Base-by-base conservation (phyloP, 2,329 filamentous ascomycete genomes). In the Cytospora schulzeri region DNA sequence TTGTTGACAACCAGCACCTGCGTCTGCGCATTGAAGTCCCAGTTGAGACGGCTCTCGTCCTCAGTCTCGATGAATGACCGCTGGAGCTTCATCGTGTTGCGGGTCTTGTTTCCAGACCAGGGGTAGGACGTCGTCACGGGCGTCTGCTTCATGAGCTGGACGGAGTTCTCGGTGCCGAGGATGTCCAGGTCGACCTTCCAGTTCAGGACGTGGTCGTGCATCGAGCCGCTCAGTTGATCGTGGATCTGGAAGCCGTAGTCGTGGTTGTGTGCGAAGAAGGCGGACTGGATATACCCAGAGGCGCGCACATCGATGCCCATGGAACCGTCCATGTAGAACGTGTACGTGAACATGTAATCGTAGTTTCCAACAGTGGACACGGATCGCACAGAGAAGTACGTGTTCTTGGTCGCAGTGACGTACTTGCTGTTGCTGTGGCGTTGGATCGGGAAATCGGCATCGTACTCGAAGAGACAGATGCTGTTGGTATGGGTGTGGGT, bases 141-240 rank as follows among this genome's bases (percentile, higher is more conserved):
- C 2, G 76, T 73, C 64, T 76, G 72, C 53, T 71, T 71, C 64
- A 76, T 71, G 31, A 76, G 71, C 63, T 78, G 60, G 54, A 83
- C 70, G 4, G 77, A 80, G 71, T 84, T 85, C 45, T 74, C 72
- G 1, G 74, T 78, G 19, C 81, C 83, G 9, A 78, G 73, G 35
- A 85, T 77, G 68, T 85, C 83, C 28, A 85, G 75, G 70, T 85
- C 83, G 53, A 78, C 78, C 69, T 85, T 85, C 75, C 80, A 85
- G 68, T 81, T 84, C 45, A 85, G 69, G 0, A 85, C 81, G 68
- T 86, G 83, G 70, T 85, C 81, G 70, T 86, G 83, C 77, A 85
- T 83, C 31, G 76, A 78, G 7, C 81, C 81, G 0, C 76, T 77
- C 1, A 83, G 72, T 29, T 73, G 71, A 61, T 84, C 79, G 66